A percentile compares a stretch with the other conserved stretches of the same genome.
phyloP scores from a whole-genome alignment of 2,329 filamentous ascomycete genomes.

The Fusarium cicatricum region DNA sequence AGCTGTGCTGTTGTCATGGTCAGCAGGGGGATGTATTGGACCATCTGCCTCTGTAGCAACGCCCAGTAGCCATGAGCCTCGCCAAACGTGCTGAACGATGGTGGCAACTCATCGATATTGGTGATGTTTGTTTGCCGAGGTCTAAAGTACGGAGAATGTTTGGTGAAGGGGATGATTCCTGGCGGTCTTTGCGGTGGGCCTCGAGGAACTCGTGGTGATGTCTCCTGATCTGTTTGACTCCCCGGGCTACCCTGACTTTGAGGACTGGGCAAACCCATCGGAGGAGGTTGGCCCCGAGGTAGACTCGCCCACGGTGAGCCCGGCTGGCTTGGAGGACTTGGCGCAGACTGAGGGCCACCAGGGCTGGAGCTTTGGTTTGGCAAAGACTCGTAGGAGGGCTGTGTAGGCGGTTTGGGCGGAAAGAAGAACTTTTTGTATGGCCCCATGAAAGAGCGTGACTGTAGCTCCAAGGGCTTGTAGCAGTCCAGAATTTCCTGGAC shows the following conservation, averaged over 20 bases:
- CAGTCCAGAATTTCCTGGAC: constrained; percentile 52
- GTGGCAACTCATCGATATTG: constrained; percentile 46
- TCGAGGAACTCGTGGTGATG: constrained; percentile 29
- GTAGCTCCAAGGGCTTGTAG: constrained; percentile 50
- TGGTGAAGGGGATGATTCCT: constrained; percentile 49
- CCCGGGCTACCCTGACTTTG: constrained; percentile 46
- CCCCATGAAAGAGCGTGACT: constrained; percentile 51
- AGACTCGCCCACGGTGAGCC: constrained; percentile 37
- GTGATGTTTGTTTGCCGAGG: constrained; percentile 44
- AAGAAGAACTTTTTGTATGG: constrained; percentile 49
- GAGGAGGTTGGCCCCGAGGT: constrained; percentile 3
- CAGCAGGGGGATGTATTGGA: constrained; percentile 48
- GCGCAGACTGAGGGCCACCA: constrained; percentile 3
- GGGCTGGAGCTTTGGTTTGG: constrained; percentile 15
- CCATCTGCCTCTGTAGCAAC: constrained; percentile 49
- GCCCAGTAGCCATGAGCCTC: constrained; percentile 51
- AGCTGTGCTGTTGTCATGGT: constrained; percentile 45
- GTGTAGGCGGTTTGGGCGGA: constrained; percentile 29
- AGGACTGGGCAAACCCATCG: constrained; percentile 44
- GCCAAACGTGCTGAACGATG: constrained; percentile 43
- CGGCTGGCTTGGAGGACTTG: constrained; percentile 41
- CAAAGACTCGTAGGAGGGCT: constrained; percentile 8
- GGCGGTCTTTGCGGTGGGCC: constrained; percentile 38
- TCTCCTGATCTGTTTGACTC: constrained; percentile 28
- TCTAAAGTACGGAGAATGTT: constrained; percentile 49